A percentile compares a stretch with the other conserved stretches of the same genome.
Evolutionary conservation across 2,329 filamentous ascomycete genomes (phyloP).

Genomic region (Cytospora mali): DNA sequence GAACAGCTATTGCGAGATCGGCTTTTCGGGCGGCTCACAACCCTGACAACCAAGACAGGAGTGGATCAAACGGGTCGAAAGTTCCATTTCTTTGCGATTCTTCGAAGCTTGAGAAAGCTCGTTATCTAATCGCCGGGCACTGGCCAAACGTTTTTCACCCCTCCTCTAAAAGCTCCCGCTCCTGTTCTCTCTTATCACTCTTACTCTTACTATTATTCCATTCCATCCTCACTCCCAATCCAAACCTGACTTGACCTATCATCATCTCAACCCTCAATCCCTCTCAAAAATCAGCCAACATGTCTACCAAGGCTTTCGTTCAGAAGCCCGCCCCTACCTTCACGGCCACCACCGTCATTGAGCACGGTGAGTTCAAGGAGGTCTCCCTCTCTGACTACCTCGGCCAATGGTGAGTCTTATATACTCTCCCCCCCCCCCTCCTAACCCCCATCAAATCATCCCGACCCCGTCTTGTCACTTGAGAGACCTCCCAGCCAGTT

Average conservation of each 20-base stretch:
- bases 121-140: slow-evolving; percentile 19
- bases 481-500: too few species aligned
- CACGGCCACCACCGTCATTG: slow-evolving; percentile 52
- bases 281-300: slow-evolving; percentile 32
- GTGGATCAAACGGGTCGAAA: slow-evolving; percentile 10
- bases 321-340: slow-evolving; percentile 53
- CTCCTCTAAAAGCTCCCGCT: slow-evolving; percentile 17
- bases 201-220: background rate
- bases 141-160: slow-evolving; percentile 21
- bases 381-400: slow-evolving; percentile 48
- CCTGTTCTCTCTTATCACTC: background rate
- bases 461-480: too few species aligned
- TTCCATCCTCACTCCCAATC: background rate
- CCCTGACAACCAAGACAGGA: background rate
- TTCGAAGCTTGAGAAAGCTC: background rate
- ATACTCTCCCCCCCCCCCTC: slow-evolving; percentile 5
- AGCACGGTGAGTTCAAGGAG: slow-evolving; percentile 52
- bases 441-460: too few species aligned
- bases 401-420: slow-evolving; percentile 48
- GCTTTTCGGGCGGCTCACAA: background rate
- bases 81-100: slow-evolving; percentile 15
- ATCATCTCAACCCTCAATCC: background rate
- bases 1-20: background rate
- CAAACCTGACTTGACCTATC: background rate
- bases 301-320: slow-evolving; percentile 49